Conservation (phyloP, 805 yeast genomes). For the Sugiyamaella floridensis region DNA sequence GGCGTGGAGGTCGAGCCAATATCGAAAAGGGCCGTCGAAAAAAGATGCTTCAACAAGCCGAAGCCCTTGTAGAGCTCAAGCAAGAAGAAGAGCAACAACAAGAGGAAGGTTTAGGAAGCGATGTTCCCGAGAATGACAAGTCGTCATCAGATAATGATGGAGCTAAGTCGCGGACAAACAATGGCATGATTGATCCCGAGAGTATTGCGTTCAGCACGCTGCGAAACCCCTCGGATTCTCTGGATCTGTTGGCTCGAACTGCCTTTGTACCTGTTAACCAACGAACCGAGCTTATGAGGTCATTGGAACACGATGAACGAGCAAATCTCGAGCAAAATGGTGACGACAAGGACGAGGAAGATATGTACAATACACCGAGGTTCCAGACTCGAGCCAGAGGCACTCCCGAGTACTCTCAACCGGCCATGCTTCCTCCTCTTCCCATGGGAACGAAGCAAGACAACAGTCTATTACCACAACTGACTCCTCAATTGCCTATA, state of each 20-base stretch:
- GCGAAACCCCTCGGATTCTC: constrained; percentile 20
- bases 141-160: neutral
- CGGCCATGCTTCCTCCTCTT: neutral
- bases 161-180: neutral
- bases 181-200: constrained; percentile 7
- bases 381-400: neutral
- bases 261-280: neutral
- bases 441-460: too few relatives aligned
- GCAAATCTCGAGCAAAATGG: neutral
- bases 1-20: constrained; percentile 36
- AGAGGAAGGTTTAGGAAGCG: neutral
- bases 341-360: neutral
- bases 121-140: neutral
- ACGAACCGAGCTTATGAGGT: neutral
- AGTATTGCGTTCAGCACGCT: constrained; percentile 12
- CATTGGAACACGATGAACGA: neutral
- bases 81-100: neutral
- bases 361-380: neutral
- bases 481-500: neutral
- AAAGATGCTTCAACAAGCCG: neutral
- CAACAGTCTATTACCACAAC: too few relatives aligned
- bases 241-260: constrained; percentile 17
- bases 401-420: neutral
- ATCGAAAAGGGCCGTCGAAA: constrained; percentile 22
- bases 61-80: neutral